Percentiles rank a stretch among this genome's conserved stretches.
Evolutionary conservation across 2,329 filamentous ascomycete genomes (phyloP).

Genomic region (Pseudogymnoascus sp.): DNA sequence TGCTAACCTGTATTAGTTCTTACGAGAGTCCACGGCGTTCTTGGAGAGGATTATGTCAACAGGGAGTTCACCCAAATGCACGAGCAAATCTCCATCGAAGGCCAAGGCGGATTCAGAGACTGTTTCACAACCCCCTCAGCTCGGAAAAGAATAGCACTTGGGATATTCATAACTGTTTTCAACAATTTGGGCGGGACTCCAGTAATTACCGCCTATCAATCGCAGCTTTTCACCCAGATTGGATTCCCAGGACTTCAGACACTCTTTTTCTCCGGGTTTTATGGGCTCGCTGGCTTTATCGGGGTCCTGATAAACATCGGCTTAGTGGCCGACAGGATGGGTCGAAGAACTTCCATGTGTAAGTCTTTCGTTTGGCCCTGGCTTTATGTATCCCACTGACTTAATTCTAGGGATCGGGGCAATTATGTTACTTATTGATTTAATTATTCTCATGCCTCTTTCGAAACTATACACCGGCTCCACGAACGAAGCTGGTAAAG

Average conservation of each 20-base stretch:
- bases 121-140: slow-evolving; percentile 8
- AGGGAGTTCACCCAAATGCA: not conserved
- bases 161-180: slow-evolving; percentile 12
- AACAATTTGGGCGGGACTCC: not conserved
- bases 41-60: not conserved
- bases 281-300: slow-evolving; percentile 13
- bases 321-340: not conserved
- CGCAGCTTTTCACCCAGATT: slow-evolving; percentile 11
- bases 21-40: not conserved
- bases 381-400: not conserved
- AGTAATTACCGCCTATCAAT: slow-evolving; percentile 10
- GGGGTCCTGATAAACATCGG: not conserved
- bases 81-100: slow-evolving; percentile 12
- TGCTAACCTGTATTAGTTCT: not conserved
- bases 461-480: slow-evolving; percentile 3
- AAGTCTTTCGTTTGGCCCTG: not conserved
- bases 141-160: slow-evolving; percentile 10
- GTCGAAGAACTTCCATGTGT: not conserved
- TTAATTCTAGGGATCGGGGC: not conserved
- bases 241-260: slow-evolving; percentile 11
- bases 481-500: slow-evolving; percentile 10
- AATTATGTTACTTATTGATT: not conserved
- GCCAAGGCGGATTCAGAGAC: slow-evolving; percentile 2
- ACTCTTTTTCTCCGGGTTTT: slow-evolving; percentile 12
- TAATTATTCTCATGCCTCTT: not conserved